Conservation (phyloP, 495 filamentous ascomycete species). For the Hypoxylon lienhwacheense region DNA sequence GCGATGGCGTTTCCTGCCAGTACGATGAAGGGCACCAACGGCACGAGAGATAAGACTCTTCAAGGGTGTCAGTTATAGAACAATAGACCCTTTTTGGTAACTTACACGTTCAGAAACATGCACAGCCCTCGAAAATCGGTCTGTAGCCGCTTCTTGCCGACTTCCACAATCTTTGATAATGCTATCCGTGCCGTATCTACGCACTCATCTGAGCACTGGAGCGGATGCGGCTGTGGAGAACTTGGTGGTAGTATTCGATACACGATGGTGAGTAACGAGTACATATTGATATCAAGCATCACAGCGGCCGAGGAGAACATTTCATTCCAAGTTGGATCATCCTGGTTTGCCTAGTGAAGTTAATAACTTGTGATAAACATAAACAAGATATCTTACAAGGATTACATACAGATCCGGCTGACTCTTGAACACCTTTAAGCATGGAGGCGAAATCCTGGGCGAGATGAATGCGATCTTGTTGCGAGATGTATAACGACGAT, state of each 20-base stretch:
- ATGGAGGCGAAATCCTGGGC: conserved; percentile 15
- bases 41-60: conserved; percentile 46
- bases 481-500: conserved; percentile 16
- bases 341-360: conserved; percentile 9
- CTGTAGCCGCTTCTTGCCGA: conserved; percentile 13
- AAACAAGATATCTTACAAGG: not conserved
- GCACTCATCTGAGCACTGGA: conserved; percentile 53
- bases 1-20: conserved; percentile 68
- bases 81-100: not conserved
- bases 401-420: conserved; percentile 12
- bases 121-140: conserved; percentile 4
- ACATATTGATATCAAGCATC: conserved; percentile 56
- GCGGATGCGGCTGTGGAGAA: conserved; percentile 22
- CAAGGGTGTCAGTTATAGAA: not conserved
- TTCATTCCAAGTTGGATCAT: conserved; percentile 24
- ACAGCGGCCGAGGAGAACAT: conserved; percentile 49
- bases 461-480: conserved; percentile 20
- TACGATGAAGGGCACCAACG: conserved; percentile 69
- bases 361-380: not conserved
- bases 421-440: conserved; percentile 12
- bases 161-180: conserved; percentile 42
- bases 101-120: conserved; percentile 29
- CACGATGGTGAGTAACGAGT: conserved; percentile 58
- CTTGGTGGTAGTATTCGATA: conserved; percentile 60
- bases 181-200: conserved; percentile 60